Evolutionary conservation across 2,329 filamentous ascomycete species (phyloP), one percentile per base, ranked within the genome.

Genomic region (Knufia fluminis): DNA sequence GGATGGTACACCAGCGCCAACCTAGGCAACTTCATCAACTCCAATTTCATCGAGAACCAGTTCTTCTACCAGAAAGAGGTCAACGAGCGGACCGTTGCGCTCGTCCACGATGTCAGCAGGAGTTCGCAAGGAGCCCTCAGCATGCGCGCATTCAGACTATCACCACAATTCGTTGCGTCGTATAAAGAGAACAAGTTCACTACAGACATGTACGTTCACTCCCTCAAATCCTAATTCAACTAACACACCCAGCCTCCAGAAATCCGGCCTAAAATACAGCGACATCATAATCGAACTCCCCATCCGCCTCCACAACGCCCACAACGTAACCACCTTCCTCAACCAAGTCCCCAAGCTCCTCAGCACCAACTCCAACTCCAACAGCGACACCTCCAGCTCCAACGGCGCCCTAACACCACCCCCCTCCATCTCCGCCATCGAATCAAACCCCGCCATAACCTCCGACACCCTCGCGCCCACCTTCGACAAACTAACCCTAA

Each of bases 1-100:
- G 92, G 92, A 62, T 98, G 90, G 90, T 98, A 98, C 74, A 96
- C 89, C 52, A 96, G 89, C 73, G 88, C 90, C 56, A 95, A 89
- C 69, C 94, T 98, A 86, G 92, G 92, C 69, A 97, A 95, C 77
- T 97, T 97, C 62, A 78, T 97, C 76, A 96, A 90, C 75, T 70
- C 85, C 65, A 86, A 85, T 75, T 90, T 95, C 66, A 86, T 98
- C 69, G 92, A 98, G 78, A 98, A 97, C 75, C 90, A 96, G 71
- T 89, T 82, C 72, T 86, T 90, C 74, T 97, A 95, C 76, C 92
- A 98, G 76, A 92, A 87, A 69, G 87, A 94, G 61, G 66, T 79
- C 61, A 94, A 95, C 67, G 87, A 92, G 70, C 77, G 79, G 68
- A 89, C 86, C 4, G 81, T 96, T 39, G 88, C 88, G 42, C 77